phyloP scores from a whole-genome alignment of 1,284 basidiomycete genomes.

The Trichosporon sp. region DNA sequence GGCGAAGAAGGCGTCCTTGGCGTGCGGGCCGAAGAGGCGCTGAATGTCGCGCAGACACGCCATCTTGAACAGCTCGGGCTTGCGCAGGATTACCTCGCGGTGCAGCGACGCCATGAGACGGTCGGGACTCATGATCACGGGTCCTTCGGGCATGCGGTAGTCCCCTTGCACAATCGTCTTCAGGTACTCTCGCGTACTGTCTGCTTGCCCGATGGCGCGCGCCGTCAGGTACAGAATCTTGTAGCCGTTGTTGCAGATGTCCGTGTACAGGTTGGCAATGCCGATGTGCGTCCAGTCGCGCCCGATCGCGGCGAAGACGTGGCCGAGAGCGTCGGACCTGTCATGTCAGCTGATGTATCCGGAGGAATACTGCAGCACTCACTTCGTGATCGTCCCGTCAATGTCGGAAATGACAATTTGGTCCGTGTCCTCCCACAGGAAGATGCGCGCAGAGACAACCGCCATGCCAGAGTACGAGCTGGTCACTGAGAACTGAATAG shows the following conservation, averaged over 20 bases:
- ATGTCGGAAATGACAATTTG: constrained; percentile 94
- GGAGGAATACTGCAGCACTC: constrained; percentile 27
- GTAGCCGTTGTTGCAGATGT: constrained; percentile 93
- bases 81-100: constrained; percentile 95
- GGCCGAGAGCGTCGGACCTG: constrained; percentile 93
- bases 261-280: constrained; percentile 96
- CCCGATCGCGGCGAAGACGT: constrained; percentile 97
- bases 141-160: constrained; percentile 92
- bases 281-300: constrained; percentile 99
- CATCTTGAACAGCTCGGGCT: constrained; percentile 99
- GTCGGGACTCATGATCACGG: constrained; percentile 99
- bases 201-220: constrained; percentile 95
- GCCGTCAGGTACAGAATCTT: constrained; percentile 98
- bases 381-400: constrained; percentile 99
- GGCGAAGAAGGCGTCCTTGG: constrained; percentile 76
- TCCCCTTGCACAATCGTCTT: constrained; percentile 92
- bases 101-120: constrained; percentile 90
- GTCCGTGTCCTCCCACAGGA: constrained; percentile 89
- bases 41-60: constrained; percentile 95
- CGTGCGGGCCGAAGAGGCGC: constrained; percentile 71
- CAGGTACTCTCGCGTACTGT: constrained; percentile 92
- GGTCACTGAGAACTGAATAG: constrained; percentile 83
- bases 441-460: constrained; percentile 86
- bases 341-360: constrained; percentile 3
- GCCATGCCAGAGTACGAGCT: constrained; percentile 77